A percentile compares a stretch with the other conserved stretches of the same genome.
Conservation (phyloP, 805 yeast species). For the Kuraishia ogatae region DNA sequence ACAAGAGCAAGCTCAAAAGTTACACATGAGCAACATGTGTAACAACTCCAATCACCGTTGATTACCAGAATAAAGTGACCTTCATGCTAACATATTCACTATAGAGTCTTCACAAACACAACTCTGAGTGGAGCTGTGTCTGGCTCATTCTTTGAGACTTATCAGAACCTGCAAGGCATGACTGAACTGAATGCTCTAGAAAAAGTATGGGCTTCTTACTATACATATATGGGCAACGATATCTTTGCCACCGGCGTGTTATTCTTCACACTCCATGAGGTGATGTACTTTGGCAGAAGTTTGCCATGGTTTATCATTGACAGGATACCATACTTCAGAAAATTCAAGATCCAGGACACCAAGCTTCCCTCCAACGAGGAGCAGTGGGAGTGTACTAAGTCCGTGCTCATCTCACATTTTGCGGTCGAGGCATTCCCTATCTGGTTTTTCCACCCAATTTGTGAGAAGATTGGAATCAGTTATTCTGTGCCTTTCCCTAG, state of each 20-base stretch:
- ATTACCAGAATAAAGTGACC: no score
- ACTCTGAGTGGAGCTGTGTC: not conserved
- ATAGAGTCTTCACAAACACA: not conserved
- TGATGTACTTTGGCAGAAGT: slow-evolving; percentile 86
- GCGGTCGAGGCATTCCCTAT: slow-evolving; percentile 93
- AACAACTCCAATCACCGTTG: no score
- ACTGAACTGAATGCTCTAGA: slow-evolving; percentile 42
- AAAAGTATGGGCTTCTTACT: slow-evolving; percentile 83
- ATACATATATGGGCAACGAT: slow-evolving; percentile 78
- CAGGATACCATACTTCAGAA: slow-evolving; percentile 73
- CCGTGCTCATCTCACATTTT: slow-evolving; percentile 80
- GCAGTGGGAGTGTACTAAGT: slow-evolving; percentile 87
- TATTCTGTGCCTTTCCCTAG: slow-evolving; percentile 83
- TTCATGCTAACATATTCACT: not conserved
- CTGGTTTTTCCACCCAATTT: slow-evolving; percentile 94
- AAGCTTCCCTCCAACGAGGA: slow-evolving; percentile 74
- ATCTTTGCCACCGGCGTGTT: slow-evolving; percentile 85
- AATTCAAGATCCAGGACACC: slow-evolving; percentile 83
- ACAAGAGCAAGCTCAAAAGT: no score
- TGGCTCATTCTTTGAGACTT: slow-evolving; percentile 13
- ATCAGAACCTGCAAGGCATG: slow-evolving; percentile 16
- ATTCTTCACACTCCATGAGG: slow-evolving; percentile 76
- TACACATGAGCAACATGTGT: no score
- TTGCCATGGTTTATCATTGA: slow-evolving; percentile 91
- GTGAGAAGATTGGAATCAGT: slow-evolving; percentile 71